Percentiles rank a stretch among this genome's conserved stretches.
phyloP scores from a whole-genome alignment of 257 asterid genomes.

The Misopates orontium region DNA sequence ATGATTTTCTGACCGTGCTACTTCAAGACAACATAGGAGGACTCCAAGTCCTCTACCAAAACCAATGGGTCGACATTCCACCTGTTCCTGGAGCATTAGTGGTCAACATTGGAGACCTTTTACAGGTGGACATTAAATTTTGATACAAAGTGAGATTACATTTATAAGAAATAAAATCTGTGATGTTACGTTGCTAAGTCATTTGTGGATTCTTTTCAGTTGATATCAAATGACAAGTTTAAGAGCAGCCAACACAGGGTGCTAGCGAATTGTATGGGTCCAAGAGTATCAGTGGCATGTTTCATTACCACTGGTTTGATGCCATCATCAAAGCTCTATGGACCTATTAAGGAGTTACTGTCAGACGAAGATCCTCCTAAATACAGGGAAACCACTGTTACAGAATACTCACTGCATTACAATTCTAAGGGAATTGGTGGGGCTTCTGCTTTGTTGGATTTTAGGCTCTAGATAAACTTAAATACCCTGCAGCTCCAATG shows the following conservation, averaged over 20 bases:
- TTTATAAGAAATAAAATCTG: background rate
- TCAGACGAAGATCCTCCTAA: constrained; percentile 33
- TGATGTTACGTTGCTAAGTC: background rate
- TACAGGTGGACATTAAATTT: constrained; percentile 23
- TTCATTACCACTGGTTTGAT: constrained; percentile 36
- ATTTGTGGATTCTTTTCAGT: constrained; percentile 32
- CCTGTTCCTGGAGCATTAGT: constrained; percentile 36
- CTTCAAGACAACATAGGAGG: constrained; percentile 35
- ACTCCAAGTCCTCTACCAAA: constrained; percentile 32
- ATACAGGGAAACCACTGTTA: constrained; percentile 31
- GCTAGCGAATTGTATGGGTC: constrained; percentile 35
- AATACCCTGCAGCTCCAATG: no score
- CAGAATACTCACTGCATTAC: constrained; percentile 38
- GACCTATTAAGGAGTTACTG: constrained; percentile 39
- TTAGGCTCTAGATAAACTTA: constrained; percentile 23
- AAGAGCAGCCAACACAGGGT: constrained; percentile 41
- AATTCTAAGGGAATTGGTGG: constrained; percentile 38
- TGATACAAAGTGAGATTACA: background rate
- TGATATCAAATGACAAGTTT: constrained; percentile 45
- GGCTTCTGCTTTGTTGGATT: constrained; percentile 34
- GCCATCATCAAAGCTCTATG: constrained; percentile 33
- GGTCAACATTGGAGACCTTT: constrained; percentile 33
- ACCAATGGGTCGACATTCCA: constrained; percentile 32
- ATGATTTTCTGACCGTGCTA: constrained; percentile 30
- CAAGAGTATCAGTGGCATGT: constrained; percentile 39